These are phyloP conservation scores for Cladosporium sp. DNA, from an alignment of 2,329 filamentous ascomycete genomes.

Conservation along the genomic window DNA sequence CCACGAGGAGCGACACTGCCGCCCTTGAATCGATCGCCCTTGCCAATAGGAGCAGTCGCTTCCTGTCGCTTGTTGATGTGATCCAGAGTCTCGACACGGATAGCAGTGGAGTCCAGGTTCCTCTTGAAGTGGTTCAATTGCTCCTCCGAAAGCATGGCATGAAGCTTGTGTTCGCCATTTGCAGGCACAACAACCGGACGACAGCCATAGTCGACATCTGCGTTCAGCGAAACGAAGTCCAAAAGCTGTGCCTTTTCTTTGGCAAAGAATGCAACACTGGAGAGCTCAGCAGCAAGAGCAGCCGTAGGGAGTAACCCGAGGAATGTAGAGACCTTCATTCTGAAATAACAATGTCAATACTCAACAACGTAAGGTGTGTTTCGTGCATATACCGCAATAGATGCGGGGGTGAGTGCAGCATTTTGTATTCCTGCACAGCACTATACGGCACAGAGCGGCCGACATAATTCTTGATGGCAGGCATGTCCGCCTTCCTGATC, in stretches of 20 bases:
- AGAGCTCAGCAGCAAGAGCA: slow-evolving; percentile 1
- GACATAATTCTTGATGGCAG: not conserved
- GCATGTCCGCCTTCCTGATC: slow-evolving; percentile 12
- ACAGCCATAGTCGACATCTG: slow-evolving; percentile 39
- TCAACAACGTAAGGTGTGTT: not conserved
- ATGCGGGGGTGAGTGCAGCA: not conserved
- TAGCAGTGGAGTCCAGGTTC: slow-evolving; percentile 22
- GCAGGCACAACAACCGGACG: slow-evolving; percentile 35
- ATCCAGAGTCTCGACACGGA: slow-evolving; percentile 15
- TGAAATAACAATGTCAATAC: not conserved
- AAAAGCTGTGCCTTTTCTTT: slow-evolving; percentile 29
- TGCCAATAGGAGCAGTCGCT: slow-evolving; percentile 37
- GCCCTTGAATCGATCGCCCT: slow-evolving; percentile 44
- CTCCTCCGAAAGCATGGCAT: slow-evolving; percentile 37
- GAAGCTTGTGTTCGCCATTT: slow-evolving; percentile 36
- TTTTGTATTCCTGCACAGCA: not conserved
- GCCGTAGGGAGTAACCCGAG: slow-evolving; percentile 8
- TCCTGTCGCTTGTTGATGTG: slow-evolving; percentile 32
- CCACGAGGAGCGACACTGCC: slow-evolving; percentile 46
- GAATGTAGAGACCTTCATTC: slow-evolving; percentile 5
- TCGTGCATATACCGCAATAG: not conserved
- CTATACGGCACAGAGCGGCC: not conserved
- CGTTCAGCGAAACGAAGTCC: slow-evolving; percentile 36
- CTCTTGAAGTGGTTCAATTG: slow-evolving; percentile 36
- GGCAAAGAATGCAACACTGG: slow-evolving; percentile 14